phyloP scores from a whole-genome alignment of 192 early-diverging fungal genomes.

The Coemansia reversa region DNA sequence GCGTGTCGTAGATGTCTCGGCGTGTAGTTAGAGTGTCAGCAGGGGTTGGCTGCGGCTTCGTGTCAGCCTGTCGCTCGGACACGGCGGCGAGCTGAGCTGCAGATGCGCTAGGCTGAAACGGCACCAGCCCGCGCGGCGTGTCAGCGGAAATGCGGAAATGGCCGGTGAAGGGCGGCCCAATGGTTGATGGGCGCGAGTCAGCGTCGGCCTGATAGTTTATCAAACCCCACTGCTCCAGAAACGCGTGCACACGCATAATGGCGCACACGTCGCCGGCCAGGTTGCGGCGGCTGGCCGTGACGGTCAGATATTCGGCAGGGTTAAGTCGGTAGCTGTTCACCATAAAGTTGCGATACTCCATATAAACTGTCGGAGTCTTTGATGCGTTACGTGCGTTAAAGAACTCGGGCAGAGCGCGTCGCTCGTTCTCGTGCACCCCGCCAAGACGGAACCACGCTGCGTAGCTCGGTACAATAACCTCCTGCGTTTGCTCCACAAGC shows the following conservation, averaged over 20 bases:
- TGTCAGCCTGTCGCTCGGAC: background rate
- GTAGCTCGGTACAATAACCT: conserved; percentile 82
- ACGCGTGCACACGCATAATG: conserved; percentile 97
- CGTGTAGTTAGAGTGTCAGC: conserved; percentile 56
- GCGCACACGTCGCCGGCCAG: conserved; percentile 98
- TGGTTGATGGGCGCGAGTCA: conserved; percentile 82
- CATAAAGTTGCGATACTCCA: conserved; percentile 98
- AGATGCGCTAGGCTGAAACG: conserved; percentile 68
- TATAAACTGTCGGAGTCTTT: conserved; percentile 90
- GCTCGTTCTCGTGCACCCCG: conserved; percentile 83
- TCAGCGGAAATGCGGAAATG: conserved; percentile 96
- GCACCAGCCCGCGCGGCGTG: conserved; percentile 88
- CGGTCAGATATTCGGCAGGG: conserved; percentile 93
- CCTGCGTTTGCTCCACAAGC: conserved; percentile 68
- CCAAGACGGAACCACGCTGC: conserved; percentile 89
- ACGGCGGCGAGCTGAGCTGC: conserved; percentile 23
- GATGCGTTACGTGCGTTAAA: conserved; percentile 90
- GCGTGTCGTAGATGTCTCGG: conserved; percentile 59
- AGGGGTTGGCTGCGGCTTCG: conserved; percentile 16
- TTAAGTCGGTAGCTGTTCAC: conserved; percentile 95
- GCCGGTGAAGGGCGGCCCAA: conserved; percentile 96
- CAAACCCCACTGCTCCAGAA: conserved; percentile 98
- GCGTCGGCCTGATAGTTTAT: conserved; percentile 99
- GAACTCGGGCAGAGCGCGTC: conserved; percentile 90
- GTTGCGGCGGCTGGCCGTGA: conserved; percentile 95